Conservation (phyloP, 805 yeast species). For the Saturnispora galanensis region DNA sequence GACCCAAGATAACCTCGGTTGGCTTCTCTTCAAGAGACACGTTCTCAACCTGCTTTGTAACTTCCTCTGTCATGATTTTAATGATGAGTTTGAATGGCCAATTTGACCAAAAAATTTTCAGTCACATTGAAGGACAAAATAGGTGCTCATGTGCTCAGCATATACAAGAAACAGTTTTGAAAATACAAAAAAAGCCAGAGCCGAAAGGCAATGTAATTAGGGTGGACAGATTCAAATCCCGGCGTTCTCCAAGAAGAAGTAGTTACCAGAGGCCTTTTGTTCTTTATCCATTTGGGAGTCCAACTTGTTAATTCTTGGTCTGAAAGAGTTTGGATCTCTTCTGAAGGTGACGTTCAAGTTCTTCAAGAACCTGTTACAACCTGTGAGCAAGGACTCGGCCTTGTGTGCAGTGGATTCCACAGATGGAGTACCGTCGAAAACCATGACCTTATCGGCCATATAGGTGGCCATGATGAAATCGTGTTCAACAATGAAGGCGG, state of each 20-base stretch:
- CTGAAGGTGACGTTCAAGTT: slow-evolving; percentile 96
- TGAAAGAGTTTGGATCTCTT: slow-evolving; percentile 96
- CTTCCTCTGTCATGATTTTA: slow-evolving; percentile 22
- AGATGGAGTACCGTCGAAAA: slow-evolving; percentile 93
- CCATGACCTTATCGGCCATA: slow-evolving; percentile 97
- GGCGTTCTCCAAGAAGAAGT: slow-evolving; percentile 81
- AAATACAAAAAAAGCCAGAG: too few species aligned
- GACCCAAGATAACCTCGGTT: slow-evolving; percentile 23
- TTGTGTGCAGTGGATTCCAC: slow-evolving; percentile 72
- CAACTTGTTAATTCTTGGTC: slow-evolving; percentile 97
- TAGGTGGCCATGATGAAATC: slow-evolving; percentile 99
- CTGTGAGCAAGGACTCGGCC: slow-evolving; percentile 91
- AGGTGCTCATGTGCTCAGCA: slow-evolving; percentile 2
- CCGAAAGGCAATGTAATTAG: background rate
- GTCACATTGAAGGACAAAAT: background rate
- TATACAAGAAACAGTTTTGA: background rate
- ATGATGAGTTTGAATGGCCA: too few species aligned
- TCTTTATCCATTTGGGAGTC: slow-evolving; percentile 99
- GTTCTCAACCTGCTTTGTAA: slow-evolving; percentile 21
- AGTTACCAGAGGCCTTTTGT: slow-evolving; percentile 87
- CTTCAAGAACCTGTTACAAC: slow-evolving; percentile 95
- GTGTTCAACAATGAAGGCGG: slow-evolving; percentile 99
- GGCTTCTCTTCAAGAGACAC: slow-evolving; percentile 15
- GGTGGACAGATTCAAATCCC: slow-evolving; percentile 25
- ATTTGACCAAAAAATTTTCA: background rate